phyloP scores from a whole-genome alignment of 169 alveolate species.

The Pseudocohnilembus persalinus region DNA sequence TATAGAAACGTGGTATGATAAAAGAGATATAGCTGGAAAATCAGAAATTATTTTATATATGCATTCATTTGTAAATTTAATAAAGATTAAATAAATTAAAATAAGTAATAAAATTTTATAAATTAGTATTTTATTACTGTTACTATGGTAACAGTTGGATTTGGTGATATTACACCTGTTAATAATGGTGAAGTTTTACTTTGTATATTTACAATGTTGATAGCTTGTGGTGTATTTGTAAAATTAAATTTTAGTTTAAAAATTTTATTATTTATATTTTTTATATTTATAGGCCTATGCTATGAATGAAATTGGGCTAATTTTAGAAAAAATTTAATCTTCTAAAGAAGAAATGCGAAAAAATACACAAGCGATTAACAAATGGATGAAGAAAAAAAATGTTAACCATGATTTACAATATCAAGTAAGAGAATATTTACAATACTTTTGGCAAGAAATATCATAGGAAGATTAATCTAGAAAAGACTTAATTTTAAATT shows the following conservation, averaged over 20 bases:
- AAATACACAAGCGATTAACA: constrained; percentile 1
- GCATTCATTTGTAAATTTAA: not conserved
- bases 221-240: constrained; percentile 2
- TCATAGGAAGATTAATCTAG: not conserved
- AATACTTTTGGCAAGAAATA: not conserved
- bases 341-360: not conserved
- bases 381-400: constrained; percentile 14
- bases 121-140: constrained; percentile 4
- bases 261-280: no score
- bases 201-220: not conserved
- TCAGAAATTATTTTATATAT: not conserved
- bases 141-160: constrained; percentile 14
- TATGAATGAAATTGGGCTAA: constrained; percentile 1
- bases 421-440: not conserved
- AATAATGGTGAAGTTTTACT: not conserved
- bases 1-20: not conserved
- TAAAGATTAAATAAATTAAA: not conserved
- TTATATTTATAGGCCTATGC: not conserved
- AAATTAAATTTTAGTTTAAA: no score
- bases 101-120: no score
- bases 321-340: not conserved
- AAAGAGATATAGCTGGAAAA: not conserved
- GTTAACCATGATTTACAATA: not conserved
- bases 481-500: no score
- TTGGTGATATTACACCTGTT: constrained; percentile 12